phyloP scores from a whole-genome alignment of 73 alveolate species.

The Breviolum minutum region DNA sequence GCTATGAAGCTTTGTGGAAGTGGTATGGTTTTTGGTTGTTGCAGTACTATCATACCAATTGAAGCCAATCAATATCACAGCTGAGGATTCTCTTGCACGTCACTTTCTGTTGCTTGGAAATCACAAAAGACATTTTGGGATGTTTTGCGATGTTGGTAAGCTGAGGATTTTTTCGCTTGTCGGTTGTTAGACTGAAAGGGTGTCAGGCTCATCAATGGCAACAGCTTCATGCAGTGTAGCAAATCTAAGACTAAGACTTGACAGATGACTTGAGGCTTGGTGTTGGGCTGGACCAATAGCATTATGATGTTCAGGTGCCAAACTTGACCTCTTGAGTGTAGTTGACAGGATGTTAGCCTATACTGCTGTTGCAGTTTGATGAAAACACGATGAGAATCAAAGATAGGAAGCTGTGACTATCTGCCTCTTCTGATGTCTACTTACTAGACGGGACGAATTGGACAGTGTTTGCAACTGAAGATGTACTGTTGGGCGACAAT shows the following conservation, averaged over 20 bases:
- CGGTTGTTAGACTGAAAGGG: background rate
- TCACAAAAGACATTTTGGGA: background rate
- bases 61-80: background rate
- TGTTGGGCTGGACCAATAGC: conserved; percentile 91
- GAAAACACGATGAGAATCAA: background rate
- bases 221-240: too few relatives aligned
- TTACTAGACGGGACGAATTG: too few relatives aligned
- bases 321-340: background rate
- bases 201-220: background rate
- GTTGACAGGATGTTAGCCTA: too few relatives aligned
- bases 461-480: too few relatives aligned
- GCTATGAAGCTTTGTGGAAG: background rate
- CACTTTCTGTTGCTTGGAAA: conserved; percentile 4
- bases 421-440: background rate
- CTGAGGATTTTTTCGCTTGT: background rate
- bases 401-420: background rate
- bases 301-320: conserved; percentile 84
- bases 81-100: conserved; percentile 65
- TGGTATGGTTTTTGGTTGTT: background rate
- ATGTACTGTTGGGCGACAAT: too few relatives aligned
- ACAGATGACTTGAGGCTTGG: conserved; percentile 21
- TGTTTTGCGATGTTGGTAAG: background rate
- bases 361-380: too few relatives aligned
- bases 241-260: background rate
- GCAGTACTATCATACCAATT: background rate